phyloP scores from a whole-genome alignment of 225 moss, liverwort and hornwort species.

The Climacium dendroides region DNA sequence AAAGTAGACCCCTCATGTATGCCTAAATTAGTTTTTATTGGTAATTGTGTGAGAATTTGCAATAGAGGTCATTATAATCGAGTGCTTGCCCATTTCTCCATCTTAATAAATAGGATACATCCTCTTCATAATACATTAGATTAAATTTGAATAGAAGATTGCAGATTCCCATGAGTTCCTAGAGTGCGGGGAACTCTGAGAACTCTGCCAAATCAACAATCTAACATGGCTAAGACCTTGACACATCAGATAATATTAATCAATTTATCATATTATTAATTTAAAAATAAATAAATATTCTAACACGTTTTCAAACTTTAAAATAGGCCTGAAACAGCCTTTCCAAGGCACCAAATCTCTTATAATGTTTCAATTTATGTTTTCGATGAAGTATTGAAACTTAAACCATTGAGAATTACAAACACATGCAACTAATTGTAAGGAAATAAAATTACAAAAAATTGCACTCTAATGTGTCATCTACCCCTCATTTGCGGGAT shows the following conservation, averaged over 20 bases:
- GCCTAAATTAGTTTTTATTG: neutral
- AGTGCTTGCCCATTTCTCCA: neutral
- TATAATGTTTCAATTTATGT: neutral
- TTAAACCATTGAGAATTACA: neutral
- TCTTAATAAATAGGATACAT: neutral
- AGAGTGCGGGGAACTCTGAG: too few relatives aligned
- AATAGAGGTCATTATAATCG: neutral
- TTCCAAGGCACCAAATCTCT: too few relatives aligned
- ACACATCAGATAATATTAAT: too few relatives aligned
- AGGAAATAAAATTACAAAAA: neutral
- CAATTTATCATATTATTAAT: too few relatives aligned
- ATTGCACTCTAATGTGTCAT: neutral
- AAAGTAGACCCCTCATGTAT: fast-evolving
- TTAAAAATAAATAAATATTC: too few relatives aligned
- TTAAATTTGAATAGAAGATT: too few relatives aligned
- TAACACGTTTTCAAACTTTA: too few relatives aligned
- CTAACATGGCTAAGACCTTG: too few relatives aligned
- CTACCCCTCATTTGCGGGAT: neutral
- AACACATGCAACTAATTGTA: neutral
- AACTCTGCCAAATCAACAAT: too few relatives aligned
- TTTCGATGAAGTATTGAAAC: neutral
- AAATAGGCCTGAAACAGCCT: too few relatives aligned
- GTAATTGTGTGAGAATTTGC: neutral
- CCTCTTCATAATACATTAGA: neutral
- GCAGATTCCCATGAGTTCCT: too few relatives aligned